Percentiles rank a stretch among this genome's conserved stretches.
Conservation (phyloP, 2,329 filamentous ascomycete genomes). For the Didymella pomorum region DNA sequence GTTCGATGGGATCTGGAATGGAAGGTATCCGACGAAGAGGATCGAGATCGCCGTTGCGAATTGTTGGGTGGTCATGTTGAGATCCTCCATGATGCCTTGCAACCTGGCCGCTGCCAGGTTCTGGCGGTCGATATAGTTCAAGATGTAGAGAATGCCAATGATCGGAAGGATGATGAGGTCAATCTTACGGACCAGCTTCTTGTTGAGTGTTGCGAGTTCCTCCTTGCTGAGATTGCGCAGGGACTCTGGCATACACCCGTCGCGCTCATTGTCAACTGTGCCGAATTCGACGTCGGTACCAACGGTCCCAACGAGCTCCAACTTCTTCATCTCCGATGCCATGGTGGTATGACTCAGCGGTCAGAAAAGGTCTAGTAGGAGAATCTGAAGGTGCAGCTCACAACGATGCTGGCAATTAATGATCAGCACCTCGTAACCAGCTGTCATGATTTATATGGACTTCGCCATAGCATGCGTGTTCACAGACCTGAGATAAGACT, state of each 20-base stretch:
- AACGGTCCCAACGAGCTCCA: conserved; percentile 13
- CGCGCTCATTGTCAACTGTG: conserved; percentile 14
- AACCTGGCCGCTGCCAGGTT: conserved; percentile 31
- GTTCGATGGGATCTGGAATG: conserved; percentile 32
- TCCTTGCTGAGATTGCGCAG: conserved; percentile 27
- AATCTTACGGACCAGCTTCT: conserved; percentile 30
- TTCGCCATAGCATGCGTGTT: conserved; percentile 2
- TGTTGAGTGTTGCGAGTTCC: conserved; percentile 26
- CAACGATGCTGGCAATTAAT: conserved; percentile 13
- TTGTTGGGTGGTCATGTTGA: conserved; percentile 31
- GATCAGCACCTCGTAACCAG: conserved; percentile 11
- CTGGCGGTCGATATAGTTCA: conserved; percentile 35
- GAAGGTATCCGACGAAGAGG: conserved; percentile 58
- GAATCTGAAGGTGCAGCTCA: not conserved
- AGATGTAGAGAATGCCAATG: conserved; percentile 31
- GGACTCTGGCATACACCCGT: conserved; percentile 21
- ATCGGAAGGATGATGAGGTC: conserved; percentile 30
- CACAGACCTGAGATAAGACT: conserved; percentile 12
- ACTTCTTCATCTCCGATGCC: conserved; percentile 17
- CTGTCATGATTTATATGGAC: conserved; percentile 13
- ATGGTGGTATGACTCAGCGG: conserved; percentile 11
- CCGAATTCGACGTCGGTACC: conserved; percentile 16
- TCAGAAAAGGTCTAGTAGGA: not conserved
- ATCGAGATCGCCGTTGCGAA: conserved; percentile 57
- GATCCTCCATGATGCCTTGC: conserved; percentile 32